Base-by-base conservation (phyloP, 163 green algal species). In the Volvox carteri region DNA sequence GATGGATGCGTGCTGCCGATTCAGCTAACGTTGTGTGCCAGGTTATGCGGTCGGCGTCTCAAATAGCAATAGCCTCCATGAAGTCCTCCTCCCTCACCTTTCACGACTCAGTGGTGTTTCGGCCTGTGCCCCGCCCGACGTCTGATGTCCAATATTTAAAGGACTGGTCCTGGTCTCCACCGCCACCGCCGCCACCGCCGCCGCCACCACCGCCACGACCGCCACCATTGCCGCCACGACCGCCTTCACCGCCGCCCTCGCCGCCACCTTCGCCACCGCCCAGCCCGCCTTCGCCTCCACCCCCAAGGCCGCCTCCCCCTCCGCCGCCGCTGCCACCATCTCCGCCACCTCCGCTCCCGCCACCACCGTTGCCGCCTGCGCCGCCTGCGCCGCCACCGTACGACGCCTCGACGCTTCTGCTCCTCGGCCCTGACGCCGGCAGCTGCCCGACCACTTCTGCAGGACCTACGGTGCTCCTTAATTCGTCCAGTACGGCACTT, bases 361-460 rank as follows among this genome's bases (percentile, higher is more conserved):
- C 44, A 12, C 73, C 73, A 3, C 28, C 25, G 44, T 28, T 44
- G 44, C 28, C 73, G 44, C 44, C 73, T 12, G 39, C 73, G 8
- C 41, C 75, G n/a, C 33, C 75, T 37, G 19, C 75, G 39, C 75
- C 75, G 7, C 50, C 75, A 48, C 50, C 33, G 65, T 48, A 48
- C 48, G 75, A 84, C 75, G n/a, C 75, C 9, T 37, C 30, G 30
- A 84, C 75, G 4, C 1, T 84, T 14, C 14, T 68, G 75, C 50
- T 84, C 2, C 30, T 84, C 7, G 75, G 48, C 18, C 75, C 75
- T 16, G 28, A 9, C 75, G 48, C 75, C 6, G 21, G 39, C 50
- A 84, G n/a, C 75, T 84, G 75, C 30, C 30, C 75, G 4, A 11
- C 74, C 25, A n/a, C 46, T 18, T 25, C 25, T 2, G 30, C 44